Base-by-base conservation (phyloP, 164 flowering plant species). In the Liriodendron chinense region DNA sequence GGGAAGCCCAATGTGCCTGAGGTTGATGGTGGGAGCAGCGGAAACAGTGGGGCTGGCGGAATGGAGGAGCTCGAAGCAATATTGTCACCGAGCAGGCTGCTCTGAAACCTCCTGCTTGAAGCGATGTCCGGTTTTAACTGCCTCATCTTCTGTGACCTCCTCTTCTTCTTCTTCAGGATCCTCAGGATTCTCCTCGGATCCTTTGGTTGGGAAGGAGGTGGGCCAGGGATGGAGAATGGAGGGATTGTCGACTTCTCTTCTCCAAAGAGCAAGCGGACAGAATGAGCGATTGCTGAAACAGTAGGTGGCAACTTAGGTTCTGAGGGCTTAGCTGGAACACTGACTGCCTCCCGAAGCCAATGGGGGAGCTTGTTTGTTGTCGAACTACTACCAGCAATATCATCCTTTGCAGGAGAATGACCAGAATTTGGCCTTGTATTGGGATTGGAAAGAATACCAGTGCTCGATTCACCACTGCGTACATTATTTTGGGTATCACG, bases 311-410 rank as follows among this genome's bases (percentile, higher is more conserved):
- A 81, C 28, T 86, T 86, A 72, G 87, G 87, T 63, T 84, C 92
- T 24, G 88, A 83, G 7, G 87, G 80, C 68, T 80, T 91, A 34
- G 86, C 72, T 66, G 94, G 86, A 76, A 80, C 80, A 74, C 73
- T 84, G 24, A 93, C 99, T 72, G 96, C 99, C 78, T 96, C 94
- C 61, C 96, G 88, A 71, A 96, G 97, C 99, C 99, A 96, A 83
- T 94, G 99, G 47, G 99, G 99, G 57, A 96, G 89, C 76, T 86
- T 90, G 81, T 85, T 86, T 78, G 83, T 80, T 1, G 84, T 80
- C 68, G 90, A 82, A 79, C 82, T 80, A 82, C 81, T 81, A 72
- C 76, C 87, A 75, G 70, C 74, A 63, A 75, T 75, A 24, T 81
- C 89, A 75, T 85, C 85, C 48, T 83, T 85, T 43, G 81, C 85